Evolutionary conservation across 305 asterid species (phyloP).

Genomic region (Fraxinus angustifolia): DNA sequence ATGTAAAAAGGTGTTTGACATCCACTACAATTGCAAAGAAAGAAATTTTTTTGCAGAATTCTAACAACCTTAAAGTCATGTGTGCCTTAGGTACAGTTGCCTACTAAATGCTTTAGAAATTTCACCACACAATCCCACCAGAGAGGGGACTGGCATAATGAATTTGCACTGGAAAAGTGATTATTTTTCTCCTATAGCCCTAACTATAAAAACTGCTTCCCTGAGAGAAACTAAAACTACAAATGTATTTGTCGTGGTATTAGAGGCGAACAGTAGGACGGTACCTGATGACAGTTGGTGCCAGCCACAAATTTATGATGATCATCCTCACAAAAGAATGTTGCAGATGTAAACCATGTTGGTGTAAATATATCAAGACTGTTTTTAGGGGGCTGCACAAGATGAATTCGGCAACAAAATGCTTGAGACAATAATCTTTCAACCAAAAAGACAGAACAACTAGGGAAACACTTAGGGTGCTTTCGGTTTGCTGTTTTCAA

Average conservation of each 20-base stretch:
- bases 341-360: constrained; percentile 80
- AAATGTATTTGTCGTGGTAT: not conserved
- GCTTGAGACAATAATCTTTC: not conserved
- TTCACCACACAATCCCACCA: not conserved
- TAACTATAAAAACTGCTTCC: not conserved
- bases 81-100: not conserved
- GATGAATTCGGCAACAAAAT: constrained; percentile 14
- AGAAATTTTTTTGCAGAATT: not conserved
- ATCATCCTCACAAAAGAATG: constrained; percentile 76
- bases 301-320: constrained; percentile 88
- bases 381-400: constrained; percentile 74
- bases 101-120: not conserved
- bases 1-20: not conserved
- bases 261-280: not conserved
- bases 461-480: constrained; percentile 8
- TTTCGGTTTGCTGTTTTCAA: no score
- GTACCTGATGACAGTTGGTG: constrained; percentile 79
- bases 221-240: not conserved
- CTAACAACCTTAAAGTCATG: not conserved
- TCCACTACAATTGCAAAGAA: not conserved
- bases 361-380: constrained; percentile 83
- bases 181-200: not conserved
- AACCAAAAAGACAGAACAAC: constrained; percentile 1
- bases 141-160: not conserved
- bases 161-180: not conserved